Base-by-base conservation (phyloP, 2,329 filamentous ascomycete genomes). In the Claviceps purpurea region DNA sequence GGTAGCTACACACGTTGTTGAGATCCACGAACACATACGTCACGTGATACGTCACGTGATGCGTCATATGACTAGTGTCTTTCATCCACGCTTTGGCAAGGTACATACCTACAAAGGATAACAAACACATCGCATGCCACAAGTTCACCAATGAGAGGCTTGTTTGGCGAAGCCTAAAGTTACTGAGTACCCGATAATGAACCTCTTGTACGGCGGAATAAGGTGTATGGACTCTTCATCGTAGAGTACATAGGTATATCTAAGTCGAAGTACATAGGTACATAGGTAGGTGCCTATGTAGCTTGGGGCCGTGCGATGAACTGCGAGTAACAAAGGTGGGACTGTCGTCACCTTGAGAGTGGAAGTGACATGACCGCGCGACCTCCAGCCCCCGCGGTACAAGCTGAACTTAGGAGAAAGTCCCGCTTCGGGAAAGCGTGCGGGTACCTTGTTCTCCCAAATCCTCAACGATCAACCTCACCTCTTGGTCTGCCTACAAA, bases 401-500 rank as follows among this genome's bases (percentile, higher is more conserved):
- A n/a, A 41, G 20, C 40, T 44, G 37, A 39, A 47, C 50, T 22
- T 52, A 24, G 53, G 50, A 55, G 50, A 43, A 65, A 65, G 63
- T 64, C 66, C 67, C 67, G 65, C 65, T 69, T 68, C 59, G 63
- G 67, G 64, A 66, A 64, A 51, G 44, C 22, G 51, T 50, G 46
- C 65, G 64, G 64, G 62, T 64, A 61, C 64, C 61, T 61, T 63
- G 61, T 61, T 62, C 63, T 57, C 61, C 69, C 66, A 67, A 72
- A 71, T 66, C 68, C 69, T 73, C 68, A 22, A 4, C 22, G 22
- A 1, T 22, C 22, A 75, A 79, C 76, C 70, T 79, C 76, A 78
- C 68, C 70, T 72, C 71, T 74, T 66, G 68, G 70, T 69, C 68
- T 68, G 68, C 75, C 70, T 70, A 68, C 67, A 72, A 76, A 75